A percentile compares a stretch with the other conserved stretches of the same genome.
These are phyloP conservation scores for Cutaneotrichosporon cavernicola DNA, from an alignment of 1,284 basidiomycete species.

Conservation along the genomic window DNA sequence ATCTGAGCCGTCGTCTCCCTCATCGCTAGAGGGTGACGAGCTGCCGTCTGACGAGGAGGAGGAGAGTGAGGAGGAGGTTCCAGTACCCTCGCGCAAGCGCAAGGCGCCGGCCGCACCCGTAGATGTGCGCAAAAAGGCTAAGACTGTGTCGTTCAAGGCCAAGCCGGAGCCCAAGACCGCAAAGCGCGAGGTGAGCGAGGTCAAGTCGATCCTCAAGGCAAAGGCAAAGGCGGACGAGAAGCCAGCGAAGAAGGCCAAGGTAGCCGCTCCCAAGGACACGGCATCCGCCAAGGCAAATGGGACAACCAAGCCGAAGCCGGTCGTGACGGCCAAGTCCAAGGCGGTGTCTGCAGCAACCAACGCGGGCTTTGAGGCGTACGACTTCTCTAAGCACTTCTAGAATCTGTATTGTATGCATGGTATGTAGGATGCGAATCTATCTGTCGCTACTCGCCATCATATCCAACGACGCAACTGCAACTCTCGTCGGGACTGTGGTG, in stretches of 20 bases:
- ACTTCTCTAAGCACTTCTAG: constrained; percentile 39
- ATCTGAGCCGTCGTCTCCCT: constrained; percentile 43
- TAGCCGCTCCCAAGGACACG: constrained; percentile 13
- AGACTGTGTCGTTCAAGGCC: constrained; percentile 33
- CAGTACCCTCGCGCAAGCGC: constrained; percentile 27
- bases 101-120: constrained; percentile 23
- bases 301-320: constrained; percentile 7
- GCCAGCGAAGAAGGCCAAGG: constrained; percentile 21
- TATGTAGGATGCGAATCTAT: neutral
- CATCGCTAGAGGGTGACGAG: constrained; percentile 24
- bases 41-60: constrained; percentile 32
- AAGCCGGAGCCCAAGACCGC: constrained; percentile 28
- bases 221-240: constrained; percentile 8
- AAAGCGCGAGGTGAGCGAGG: constrained; percentile 13
- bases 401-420: constrained; percentile 11
- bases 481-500: neutral
- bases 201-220: constrained; percentile 20
- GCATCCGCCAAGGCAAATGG: constrained; percentile 11
- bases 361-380: constrained; percentile 31
- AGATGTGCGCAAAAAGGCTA: constrained; percentile 27
- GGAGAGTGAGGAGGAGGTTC: constrained; percentile 33
- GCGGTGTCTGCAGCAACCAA: constrained; percentile 6
- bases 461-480: neutral
- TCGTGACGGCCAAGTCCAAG: constrained; percentile 20
- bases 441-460: neutral